Conservation (phyloP, 805 yeast species). For the Ogataea glucozyma region DNA sequence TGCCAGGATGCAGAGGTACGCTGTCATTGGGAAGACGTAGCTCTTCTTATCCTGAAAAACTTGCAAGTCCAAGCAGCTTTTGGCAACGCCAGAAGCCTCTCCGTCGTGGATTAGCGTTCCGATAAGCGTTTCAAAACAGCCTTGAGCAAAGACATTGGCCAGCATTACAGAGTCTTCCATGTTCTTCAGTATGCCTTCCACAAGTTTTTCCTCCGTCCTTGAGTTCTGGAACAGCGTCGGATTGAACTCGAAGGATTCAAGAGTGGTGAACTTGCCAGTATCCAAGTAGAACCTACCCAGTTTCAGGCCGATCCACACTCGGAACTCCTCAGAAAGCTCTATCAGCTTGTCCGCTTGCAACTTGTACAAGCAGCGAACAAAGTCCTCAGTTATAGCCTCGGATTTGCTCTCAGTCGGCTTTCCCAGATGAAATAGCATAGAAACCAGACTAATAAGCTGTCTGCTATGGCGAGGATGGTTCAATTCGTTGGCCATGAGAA, state of each 20-base stretch:
- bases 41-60: conserved; percentile 19
- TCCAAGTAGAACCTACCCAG: conserved; percentile 32
- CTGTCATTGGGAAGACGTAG: conserved; percentile 37
- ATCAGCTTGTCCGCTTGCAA: conserved; percentile 14
- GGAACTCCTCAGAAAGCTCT: conserved; percentile 19
- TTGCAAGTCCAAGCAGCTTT: neutral
- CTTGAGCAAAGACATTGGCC: conserved; percentile 23
- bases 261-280: conserved; percentile 27
- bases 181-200: conserved; percentile 33
- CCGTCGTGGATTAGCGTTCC: conserved; percentile 33
- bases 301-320: conserved; percentile 36
- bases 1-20: conserved; percentile 37
- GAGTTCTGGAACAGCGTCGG: conserved; percentile 12
- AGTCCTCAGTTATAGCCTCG: neutral
- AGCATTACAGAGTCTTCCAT: conserved; percentile 25
- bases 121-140: conserved; percentile 40
- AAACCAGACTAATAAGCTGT: conserved; percentile 12
- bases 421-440: conserved; percentile 13
- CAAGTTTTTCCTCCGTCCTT: conserved; percentile 18
- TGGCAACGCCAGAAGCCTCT: neutral
- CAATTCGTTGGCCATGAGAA: too few species aligned
- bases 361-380: conserved; percentile 24
- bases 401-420: neutral
- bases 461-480: neutral
- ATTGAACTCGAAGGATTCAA: conserved; percentile 23